Evolutionary conservation across 208 protist species (phyloP).

Genomic region (Vickermania spadyakhi): DNA sequence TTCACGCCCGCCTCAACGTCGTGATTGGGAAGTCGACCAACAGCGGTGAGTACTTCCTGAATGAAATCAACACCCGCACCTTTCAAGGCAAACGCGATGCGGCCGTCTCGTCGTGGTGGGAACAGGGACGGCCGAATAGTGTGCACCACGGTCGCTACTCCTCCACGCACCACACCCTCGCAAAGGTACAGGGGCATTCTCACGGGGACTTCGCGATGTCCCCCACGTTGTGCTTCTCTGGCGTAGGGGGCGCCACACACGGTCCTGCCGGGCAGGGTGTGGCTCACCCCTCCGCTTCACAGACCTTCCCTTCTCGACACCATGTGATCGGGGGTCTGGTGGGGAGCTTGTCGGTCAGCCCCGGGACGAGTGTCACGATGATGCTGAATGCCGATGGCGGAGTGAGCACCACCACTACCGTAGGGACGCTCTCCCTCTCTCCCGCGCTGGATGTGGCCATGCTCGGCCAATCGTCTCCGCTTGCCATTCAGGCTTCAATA

Average conservation of each 20-base stretch:
- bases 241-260: too few relatives aligned
- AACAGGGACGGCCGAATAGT: slow-evolving; percentile 1
- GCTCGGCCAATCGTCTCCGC: not conserved
- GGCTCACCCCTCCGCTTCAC: too few relatives aligned
- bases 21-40: slow-evolving; percentile 53
- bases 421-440: not conserved
- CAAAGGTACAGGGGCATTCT: not conserved
- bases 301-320: too few relatives aligned
- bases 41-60: slow-evolving; percentile 54
- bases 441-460: not conserved
- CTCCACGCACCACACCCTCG: not conserved
- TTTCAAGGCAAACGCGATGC: slow-evolving; percentile 32
- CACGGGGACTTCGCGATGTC: not conserved
- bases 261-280: not conserved
- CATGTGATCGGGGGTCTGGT: not conserved
- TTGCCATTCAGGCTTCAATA: not conserved
- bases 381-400: not conserved
- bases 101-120: slow-evolving; percentile 1
- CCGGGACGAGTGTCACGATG: not conserved
- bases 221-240: too few relatives aligned
- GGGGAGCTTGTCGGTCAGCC: not conserved
- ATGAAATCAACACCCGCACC: slow-evolving; percentile 43
- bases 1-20: slow-evolving; percentile 74
- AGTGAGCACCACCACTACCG: not conserved
- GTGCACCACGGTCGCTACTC: not conserved